Conservation (phyloP, 1,284 basidiomycete genomes). For the Schizophyllum amplum region DNA sequence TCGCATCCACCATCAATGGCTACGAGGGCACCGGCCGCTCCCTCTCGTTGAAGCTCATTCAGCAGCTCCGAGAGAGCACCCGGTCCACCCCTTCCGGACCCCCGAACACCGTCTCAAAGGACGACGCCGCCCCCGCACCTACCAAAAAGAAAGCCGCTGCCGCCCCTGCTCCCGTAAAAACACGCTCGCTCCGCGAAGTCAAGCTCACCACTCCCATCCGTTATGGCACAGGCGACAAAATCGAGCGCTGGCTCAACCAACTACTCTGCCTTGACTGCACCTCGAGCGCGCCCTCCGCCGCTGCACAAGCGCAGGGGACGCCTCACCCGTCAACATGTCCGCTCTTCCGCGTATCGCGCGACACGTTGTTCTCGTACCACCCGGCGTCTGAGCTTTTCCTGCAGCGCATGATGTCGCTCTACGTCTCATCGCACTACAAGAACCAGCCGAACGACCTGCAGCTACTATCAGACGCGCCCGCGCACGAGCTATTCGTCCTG, state of each 20-base stretch:
- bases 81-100: slow-evolving; percentile 64
- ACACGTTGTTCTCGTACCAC: slow-evolving; percentile 96
- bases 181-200: slow-evolving; percentile 84
- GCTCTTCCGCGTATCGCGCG: slow-evolving; percentile 92
- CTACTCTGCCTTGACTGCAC: slow-evolving; percentile 94
- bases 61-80: slow-evolving; percentile 90
- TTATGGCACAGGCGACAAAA: slow-evolving; percentile 80
- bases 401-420: slow-evolving; percentile 97
- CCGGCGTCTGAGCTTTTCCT: slow-evolving; percentile 95
- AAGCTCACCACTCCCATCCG: slow-evolving; percentile 95
- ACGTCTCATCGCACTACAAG: slow-evolving; percentile 98
- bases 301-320: slow-evolving; percentile 56
- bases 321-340: slow-evolving; percentile 94
- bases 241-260: slow-evolving; percentile 93
- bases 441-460: slow-evolving; percentile 99
- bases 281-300: slow-evolving; percentile 45
- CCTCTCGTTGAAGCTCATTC: slow-evolving; percentile 94
- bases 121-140: slow-evolving; percentile 31
- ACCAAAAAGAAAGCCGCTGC: slow-evolving; percentile 44
- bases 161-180: slow-evolving; percentile 40
- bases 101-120: slow-evolving; percentile 26
- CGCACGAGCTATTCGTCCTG: slow-evolving; percentile 94
- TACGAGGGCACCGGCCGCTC: slow-evolving; percentile 99
- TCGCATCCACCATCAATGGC: slow-evolving; percentile 98
- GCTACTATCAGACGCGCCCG: slow-evolving; percentile 93